Evolutionary conservation across 1,284 basidiomycete species (phyloP).

Genomic region (Melampsora larici-populina): DNA sequence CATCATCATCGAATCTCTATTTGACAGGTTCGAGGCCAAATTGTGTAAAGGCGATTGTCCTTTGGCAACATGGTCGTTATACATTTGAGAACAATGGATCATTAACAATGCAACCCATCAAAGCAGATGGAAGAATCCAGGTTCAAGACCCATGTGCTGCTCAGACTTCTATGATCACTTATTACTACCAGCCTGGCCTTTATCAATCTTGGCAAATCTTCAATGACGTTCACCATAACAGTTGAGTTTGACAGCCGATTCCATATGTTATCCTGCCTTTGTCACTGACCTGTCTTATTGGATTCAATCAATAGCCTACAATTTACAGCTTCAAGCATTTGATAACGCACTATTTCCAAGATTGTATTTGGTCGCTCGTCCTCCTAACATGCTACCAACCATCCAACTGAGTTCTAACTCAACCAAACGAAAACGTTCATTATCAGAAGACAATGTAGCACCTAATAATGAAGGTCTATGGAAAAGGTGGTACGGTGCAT

Average conservation of each 20-base stretch:
- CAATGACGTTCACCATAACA: constrained; percentile 40
- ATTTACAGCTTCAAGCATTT: constrained; percentile 38
- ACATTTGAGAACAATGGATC: constrained; percentile 48
- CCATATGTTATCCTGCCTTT: not conserved
- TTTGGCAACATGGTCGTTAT: constrained; percentile 54
- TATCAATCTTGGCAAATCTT: constrained; percentile 39
- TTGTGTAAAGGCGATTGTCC: constrained; percentile 50
- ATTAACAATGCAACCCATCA: constrained; percentile 46
- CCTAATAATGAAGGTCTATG: not conserved
- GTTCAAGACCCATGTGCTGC: constrained; percentile 45
- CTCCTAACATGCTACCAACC: constrained; percentile 34
- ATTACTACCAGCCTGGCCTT: constrained; percentile 45
- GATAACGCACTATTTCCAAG: constrained; percentile 35
- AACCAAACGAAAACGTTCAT: constrained; percentile 24
- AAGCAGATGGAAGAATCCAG: constrained; percentile 47
- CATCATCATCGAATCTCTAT: not conserved
- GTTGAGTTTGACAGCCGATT: not conserved
- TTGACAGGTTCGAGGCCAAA: constrained; percentile 46
- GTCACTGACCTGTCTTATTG: not conserved
- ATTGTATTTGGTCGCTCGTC: constrained; percentile 29
- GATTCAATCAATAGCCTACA: constrained; percentile 21
- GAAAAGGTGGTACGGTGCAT: constrained; percentile 39
- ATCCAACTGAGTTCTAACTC: constrained; percentile 23
- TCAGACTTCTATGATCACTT: constrained; percentile 41
- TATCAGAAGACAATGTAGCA: not conserved